Percentiles rank a stretch among this genome's conserved stretches.
phyloP scores from a whole-genome alignment of 2,329 filamentous ascomycete genomes.

The Ophiobolus disseminans region DNA sequence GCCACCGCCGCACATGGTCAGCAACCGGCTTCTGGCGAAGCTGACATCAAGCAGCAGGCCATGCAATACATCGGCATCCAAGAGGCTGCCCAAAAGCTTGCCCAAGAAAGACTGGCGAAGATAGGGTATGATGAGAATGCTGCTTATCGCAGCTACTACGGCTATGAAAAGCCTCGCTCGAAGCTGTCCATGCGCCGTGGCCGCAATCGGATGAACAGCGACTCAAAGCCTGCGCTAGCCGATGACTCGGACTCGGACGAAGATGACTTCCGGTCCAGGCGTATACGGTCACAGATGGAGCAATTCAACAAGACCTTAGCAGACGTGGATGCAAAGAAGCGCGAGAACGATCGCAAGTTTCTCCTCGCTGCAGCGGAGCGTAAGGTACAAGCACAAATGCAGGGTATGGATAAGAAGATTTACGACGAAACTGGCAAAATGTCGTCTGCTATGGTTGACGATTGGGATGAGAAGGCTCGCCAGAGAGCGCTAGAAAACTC shows the following conservation, averaged over 20 bases:
- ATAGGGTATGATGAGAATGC: slow-evolving; percentile 74
- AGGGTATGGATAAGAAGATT: slow-evolving; percentile 82
- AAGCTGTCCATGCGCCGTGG: slow-evolving; percentile 61
- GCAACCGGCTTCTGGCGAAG: slow-evolving; percentile 37
- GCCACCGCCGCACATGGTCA: slow-evolving; percentile 43
- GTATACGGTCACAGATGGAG: slow-evolving; percentile 81
- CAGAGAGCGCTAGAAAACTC: slow-evolving; percentile 71
- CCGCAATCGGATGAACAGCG: slow-evolving; percentile 70
- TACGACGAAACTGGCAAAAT: slow-evolving; percentile 78
- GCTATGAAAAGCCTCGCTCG: slow-evolving; percentile 60
- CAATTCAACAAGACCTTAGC: slow-evolving; percentile 72
- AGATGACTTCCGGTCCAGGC: slow-evolving; percentile 72
- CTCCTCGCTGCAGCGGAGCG: slow-evolving; percentile 81
- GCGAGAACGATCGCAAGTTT: slow-evolving; percentile 74
- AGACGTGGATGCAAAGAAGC: slow-evolving; percentile 75
- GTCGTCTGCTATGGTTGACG: slow-evolving; percentile 70
- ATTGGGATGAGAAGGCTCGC: slow-evolving; percentile 81
- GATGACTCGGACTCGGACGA: slow-evolving; percentile 48
- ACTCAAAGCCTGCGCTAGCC: slow-evolving; percentile 57
- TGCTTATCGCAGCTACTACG: slow-evolving; percentile 80
- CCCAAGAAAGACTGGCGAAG: slow-evolving; percentile 81
- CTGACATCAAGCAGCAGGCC: slow-evolving; percentile 61
- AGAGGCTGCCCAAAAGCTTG: slow-evolving; percentile 84
- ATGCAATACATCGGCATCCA: slow-evolving; percentile 70
- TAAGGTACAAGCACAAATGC: slow-evolving; percentile 81